Evolutionary conservation across 2,329 filamentous ascomycete genomes (phyloP), one percentile per base, ranked within the genome.

Genomic region (Sclerotinia spermophila): DNA sequence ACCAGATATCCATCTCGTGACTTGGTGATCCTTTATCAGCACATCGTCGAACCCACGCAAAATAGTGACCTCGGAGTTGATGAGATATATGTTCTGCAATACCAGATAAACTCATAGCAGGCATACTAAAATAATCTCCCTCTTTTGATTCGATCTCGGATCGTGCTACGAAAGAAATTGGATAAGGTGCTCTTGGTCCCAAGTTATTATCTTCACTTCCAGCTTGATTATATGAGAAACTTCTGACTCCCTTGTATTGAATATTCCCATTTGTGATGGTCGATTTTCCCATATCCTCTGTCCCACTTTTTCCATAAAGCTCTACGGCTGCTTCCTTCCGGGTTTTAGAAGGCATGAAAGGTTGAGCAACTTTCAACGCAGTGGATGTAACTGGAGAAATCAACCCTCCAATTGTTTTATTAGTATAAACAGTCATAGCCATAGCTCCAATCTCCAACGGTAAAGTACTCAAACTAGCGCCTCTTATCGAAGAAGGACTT

Each of bases 371-470:
- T 30, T 77, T 81, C 62, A 85, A 80, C 3, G 86, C 82, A 0
- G 83, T 80, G n/a, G 77, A 76, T 17, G 79, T 78, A 7, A 82
- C 81, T 3, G 82, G 83, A 0, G 81, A 81, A 21, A 81, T 74
- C 70, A 85, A 84, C 59, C 79, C 82, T 33, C 82, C 83, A 5
- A 87, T 81, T 0, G 84, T 82, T 24, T 75, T 76, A 48, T 72
- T 76, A 24, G 74, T 77, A 56, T 79, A 76, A 10, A 71, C 73
- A 5, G 83, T 85, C 2, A 84, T 85, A 5, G 86, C 84, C 76
- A 86, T 87, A 72, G 88, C 82, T 6, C 89, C 89, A 10, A 90
- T 77, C 76, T 92, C 90, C 24, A 92, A 77, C 0, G 90, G 90
- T 78, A 92, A 81, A 0, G 87, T 91, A 4, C 81, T 82, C 8